Percentiles rank a stretch among this genome's conserved stretches.
These are phyloP conservation scores for Penicillium occitanis DNA, from an alignment of 2,329 filamentous ascomycete species.

Conservation along the genomic window DNA sequence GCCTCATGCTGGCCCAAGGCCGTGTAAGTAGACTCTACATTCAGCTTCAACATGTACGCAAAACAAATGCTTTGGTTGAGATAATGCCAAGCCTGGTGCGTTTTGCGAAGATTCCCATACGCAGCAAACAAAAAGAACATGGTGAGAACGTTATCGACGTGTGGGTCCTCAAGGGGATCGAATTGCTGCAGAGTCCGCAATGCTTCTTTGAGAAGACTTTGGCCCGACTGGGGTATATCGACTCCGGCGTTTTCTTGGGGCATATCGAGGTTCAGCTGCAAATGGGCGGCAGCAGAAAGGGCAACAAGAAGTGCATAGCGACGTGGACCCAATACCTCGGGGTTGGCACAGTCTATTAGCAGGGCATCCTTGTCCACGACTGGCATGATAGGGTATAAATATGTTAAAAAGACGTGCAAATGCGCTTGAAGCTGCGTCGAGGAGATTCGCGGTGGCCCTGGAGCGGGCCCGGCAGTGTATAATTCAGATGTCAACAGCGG, in stretches of 20 bases:
- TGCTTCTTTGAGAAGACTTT: not conserved
- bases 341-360: not conserved
- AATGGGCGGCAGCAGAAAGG: slow-evolving; percentile 1
- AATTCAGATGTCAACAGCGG: not conserved
- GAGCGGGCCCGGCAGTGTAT: not conserved
- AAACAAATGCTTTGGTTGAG: slow-evolving; percentile 15
- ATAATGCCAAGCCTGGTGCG: slow-evolving; percentile 7
- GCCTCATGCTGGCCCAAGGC: not conserved
- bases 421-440: not conserved
- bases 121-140: slow-evolving; percentile 13
- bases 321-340: not conserved
- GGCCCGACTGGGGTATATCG: not conserved
- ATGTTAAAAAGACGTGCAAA: not conserved
- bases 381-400: not conserved
- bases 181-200: not conserved
- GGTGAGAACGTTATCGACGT: slow-evolving; percentile 2
- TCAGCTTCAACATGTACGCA: slow-evolving; percentile 2
- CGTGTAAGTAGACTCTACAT: slow-evolving; percentile 10
- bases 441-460: not conserved
- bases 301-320: slow-evolving; percentile 3
- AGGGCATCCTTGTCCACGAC: not conserved
- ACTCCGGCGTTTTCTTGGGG: not conserved
- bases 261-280: slow-evolving; percentile 2
- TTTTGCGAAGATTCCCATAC: slow-evolving; percentile 10
- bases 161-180: slow-evolving; percentile 1